Conservation (phyloP, 352 stramenopile species). For the Phytophthora constricta region DNA sequence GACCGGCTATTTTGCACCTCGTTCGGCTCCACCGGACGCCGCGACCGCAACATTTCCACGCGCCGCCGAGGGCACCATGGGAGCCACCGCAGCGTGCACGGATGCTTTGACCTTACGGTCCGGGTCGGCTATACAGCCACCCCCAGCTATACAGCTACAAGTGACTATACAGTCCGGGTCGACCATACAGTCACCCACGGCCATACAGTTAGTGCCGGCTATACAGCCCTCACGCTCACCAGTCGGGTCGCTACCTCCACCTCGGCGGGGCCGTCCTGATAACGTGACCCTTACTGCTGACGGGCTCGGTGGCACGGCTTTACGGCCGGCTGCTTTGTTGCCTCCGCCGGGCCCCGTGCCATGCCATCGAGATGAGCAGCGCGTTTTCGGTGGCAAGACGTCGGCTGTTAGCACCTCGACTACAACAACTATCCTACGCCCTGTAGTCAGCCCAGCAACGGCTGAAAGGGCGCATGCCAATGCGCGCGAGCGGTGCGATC, state of each 20-base stretch:
- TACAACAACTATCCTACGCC: neutral
- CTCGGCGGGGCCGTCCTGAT: too few species aligned
- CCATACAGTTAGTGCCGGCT: too few species aligned
- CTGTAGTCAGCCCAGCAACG: neutral
- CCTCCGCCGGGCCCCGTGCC: too few species aligned
- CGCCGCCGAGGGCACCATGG: too few species aligned
- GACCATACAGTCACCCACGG: neutral
- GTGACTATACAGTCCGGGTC: neutral
- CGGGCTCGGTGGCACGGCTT: too few species aligned
- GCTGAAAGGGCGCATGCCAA: neutral
- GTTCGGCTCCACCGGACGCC: neutral
- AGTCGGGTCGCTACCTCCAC: too few species aligned
- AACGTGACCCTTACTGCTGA: too few species aligned
- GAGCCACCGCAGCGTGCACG: neutral
- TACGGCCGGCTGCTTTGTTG: too few species aligned
- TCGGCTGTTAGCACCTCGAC: too few species aligned
- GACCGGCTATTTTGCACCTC: neutral
- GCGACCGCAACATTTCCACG: neutral
- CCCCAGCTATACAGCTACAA: constrained; percentile 3
- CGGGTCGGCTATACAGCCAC: constrained; percentile 1
- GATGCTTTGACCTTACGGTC: constrained; percentile 1
- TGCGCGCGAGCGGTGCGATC: neutral
- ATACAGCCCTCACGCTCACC: too few species aligned
- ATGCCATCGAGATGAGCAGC: too few species aligned
- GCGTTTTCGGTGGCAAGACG: too few species aligned